These are phyloP conservation scores for Schizonepeta tenuifolia DNA, from an alignment of 257 asterid species.

Conservation along the genomic window DNA sequence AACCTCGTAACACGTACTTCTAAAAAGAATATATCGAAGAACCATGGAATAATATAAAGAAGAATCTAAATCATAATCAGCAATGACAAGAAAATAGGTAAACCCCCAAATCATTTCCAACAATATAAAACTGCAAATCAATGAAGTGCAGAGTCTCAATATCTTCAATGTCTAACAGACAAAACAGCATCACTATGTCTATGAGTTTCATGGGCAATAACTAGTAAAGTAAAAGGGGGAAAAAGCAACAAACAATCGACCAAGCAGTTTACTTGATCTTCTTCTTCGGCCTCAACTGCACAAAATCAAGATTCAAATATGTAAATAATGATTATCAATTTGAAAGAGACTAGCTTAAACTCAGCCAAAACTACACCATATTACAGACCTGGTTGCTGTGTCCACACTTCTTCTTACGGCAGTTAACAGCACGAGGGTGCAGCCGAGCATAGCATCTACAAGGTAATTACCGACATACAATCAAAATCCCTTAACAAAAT, in stretches of 20 bases:
- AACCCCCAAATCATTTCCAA: slow-evolving; percentile 22
- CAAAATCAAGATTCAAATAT: background rate
- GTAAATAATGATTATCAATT: background rate
- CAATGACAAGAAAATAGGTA: background rate
- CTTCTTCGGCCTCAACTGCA: slow-evolving; percentile 70
- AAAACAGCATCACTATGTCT: slow-evolving; percentile 5
- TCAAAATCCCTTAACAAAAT: background rate
- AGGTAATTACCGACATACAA: background rate
- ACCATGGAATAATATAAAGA: background rate
- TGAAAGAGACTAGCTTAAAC: background rate
- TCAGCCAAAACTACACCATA: background rate
- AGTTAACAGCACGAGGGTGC: slow-evolving; percentile 90
- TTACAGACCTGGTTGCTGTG: slow-evolving; percentile 77
- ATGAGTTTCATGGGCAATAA: slow-evolving; percentile 9
- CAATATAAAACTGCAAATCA: background rate
- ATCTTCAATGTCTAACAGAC: slow-evolving; percentile 19
- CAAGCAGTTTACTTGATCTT: slow-evolving; percentile 52
- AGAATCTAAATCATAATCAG: background rate
- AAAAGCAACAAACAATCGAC: background rate
- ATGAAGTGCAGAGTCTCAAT: background rate
- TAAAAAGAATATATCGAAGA: background rate
- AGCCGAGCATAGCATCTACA: slow-evolving; percentile 82
- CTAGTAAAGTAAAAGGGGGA: background rate
- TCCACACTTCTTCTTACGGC: slow-evolving; percentile 93
- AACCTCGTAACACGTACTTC: background rate